Base-by-base conservation (phyloP, 177 flowering plant genomes). In the Tripterygium wilfordii region DNA sequence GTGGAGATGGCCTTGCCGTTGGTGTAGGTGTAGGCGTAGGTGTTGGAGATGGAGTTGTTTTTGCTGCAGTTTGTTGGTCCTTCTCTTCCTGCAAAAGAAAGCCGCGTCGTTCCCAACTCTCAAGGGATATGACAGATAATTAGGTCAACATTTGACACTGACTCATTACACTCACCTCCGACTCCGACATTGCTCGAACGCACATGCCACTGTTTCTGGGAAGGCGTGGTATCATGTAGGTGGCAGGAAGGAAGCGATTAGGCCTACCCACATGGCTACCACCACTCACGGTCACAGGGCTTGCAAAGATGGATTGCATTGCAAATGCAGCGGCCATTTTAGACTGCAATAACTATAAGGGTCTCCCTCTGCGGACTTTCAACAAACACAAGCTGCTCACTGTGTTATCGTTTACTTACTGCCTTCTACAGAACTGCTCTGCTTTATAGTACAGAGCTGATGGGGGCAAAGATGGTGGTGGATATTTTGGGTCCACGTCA, bases 121-220 rank as follows among this genome's bases (percentile, higher is more conserved):
- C n/a, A n/a, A n/a, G n/a, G n/a, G n/a, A n/a, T n/a, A n/a, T n/a
- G n/a, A n/a, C n/a, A n/a, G n/a, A n/a, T n/a, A n/a, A n/a, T n/a
- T n/a, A n/a, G n/a, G n/a, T n/a, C n/a, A n/a, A n/a, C n/a, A n/a
- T n/a, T n/a, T n/a, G n/a, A n/a, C n/a, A n/a, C n/a, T n/a, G n/a
- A n/a, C n/a, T n/a, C n/a, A n/a, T n/a, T n/a, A n/a, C n/a, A n/a
- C n/a, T 30, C 36, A 57, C 67, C 70, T 62, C 70, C 0, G n/a
- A n/a, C n/a, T n/a, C n/a, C n/a, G 58, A 56, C 63, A 24, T 61
- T 59, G 56, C 65, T 2, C 62, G 41, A 0, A 68, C 73, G 9
- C 14, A 43, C 26, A 49, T 0, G 15, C 37, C 5, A 0, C 19
- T 13, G 10, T 62, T 28, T 41, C 59, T 0, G 20, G 54, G n/a